These are phyloP conservation scores for Sabuloglossum arenarium DNA, from an alignment of 495 filamentous ascomycete species.

Conservation along the genomic window DNA sequence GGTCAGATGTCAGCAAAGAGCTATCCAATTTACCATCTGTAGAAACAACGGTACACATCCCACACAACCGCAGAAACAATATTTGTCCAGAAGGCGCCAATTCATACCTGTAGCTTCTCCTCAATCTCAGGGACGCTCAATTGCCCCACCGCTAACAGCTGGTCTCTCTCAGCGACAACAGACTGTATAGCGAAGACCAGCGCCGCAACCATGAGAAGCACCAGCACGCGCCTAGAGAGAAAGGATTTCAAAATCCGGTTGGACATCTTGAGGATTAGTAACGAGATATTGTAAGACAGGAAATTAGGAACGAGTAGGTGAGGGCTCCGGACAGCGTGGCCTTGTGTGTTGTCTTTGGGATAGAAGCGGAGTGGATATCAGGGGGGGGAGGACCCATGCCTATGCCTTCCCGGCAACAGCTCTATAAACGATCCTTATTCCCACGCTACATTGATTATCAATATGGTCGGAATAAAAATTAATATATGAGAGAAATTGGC, in stretches of 20 bases:
- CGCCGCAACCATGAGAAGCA: neutral
- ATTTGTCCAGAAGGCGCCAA: too few species aligned
- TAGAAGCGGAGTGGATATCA: neutral
- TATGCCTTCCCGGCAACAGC: neutral
- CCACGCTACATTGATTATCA: neutral
- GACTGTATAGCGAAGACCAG: neutral
- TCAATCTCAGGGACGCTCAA: slow-evolving; percentile 27
- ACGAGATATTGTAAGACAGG: neutral
- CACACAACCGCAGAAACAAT: too few species aligned
- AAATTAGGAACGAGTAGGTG: neutral
- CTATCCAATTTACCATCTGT: neutral
- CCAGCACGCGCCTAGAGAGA: neutral
- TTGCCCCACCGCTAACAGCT: slow-evolving; percentile 10
- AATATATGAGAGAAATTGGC: neutral
- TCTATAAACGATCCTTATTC: neutral
- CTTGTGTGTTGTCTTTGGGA: too few species aligned
- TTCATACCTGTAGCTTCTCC: slow-evolving; percentile 27
- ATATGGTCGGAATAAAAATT: neutral
- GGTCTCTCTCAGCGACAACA: slow-evolving; percentile 5
- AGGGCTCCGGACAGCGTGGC: neutral
- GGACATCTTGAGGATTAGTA: neutral
- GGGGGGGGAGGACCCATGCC: neutral
- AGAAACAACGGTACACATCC: neutral
- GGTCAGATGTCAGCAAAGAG: neutral
- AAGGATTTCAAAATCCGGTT: neutral